A percentile compares a stretch with the other conserved stretches of the same genome.
These are phyloP conservation scores for Metarhizium anisopliae DNA, from an alignment of 2,329 filamentous ascomycete species.

Conservation along the genomic window DNA sequence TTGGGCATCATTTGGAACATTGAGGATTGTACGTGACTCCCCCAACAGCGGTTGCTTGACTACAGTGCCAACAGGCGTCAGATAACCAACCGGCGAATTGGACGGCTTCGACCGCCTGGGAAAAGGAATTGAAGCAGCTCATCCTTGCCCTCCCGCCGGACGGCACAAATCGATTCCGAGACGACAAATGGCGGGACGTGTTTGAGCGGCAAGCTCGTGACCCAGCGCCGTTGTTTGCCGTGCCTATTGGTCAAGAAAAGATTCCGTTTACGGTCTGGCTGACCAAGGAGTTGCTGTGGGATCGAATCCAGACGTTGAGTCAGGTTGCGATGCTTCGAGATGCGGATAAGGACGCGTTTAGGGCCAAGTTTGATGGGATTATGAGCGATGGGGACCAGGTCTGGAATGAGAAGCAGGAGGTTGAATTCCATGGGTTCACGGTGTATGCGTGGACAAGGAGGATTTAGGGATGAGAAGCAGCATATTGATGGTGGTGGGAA, in stretches of 20 bases:
- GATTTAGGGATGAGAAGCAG: slow-evolving; percentile 11
- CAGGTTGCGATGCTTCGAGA: slow-evolving; percentile 54
- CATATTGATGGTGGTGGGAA: slow-evolving; percentile 13
- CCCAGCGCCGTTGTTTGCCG: slow-evolving; percentile 42
- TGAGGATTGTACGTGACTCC: slow-evolving; percentile 50
- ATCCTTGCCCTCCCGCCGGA: slow-evolving; percentile 44
- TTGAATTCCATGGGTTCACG: slow-evolving; percentile 56
- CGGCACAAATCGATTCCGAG: slow-evolving; percentile 54
- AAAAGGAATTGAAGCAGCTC: slow-evolving; percentile 50
- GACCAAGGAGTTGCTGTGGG: slow-evolving; percentile 51
- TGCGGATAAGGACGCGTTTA: slow-evolving; percentile 37
- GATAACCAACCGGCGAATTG: slow-evolving; percentile 55
- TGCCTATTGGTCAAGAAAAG: slow-evolving; percentile 50
- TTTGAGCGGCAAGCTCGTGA: slow-evolving; percentile 50
- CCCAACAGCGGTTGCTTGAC: not conserved
- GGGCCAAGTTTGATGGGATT: slow-evolving; percentile 42
- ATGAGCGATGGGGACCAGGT: slow-evolving; percentile 43
- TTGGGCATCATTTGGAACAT: slow-evolving; percentile 67
- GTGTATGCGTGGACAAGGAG: slow-evolving; percentile 53
- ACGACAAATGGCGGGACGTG: slow-evolving; percentile 52
- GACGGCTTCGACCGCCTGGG: slow-evolving; percentile 50
- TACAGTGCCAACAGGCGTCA: slow-evolving; percentile 17
- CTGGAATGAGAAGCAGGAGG: slow-evolving; percentile 51
- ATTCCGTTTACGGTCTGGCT: slow-evolving; percentile 51
- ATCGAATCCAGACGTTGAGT: slow-evolving; percentile 56